These are phyloP conservation scores for Candida sp. DNA, from an alignment of 1,139 yeast genomes.

Conservation along the genomic window DNA sequence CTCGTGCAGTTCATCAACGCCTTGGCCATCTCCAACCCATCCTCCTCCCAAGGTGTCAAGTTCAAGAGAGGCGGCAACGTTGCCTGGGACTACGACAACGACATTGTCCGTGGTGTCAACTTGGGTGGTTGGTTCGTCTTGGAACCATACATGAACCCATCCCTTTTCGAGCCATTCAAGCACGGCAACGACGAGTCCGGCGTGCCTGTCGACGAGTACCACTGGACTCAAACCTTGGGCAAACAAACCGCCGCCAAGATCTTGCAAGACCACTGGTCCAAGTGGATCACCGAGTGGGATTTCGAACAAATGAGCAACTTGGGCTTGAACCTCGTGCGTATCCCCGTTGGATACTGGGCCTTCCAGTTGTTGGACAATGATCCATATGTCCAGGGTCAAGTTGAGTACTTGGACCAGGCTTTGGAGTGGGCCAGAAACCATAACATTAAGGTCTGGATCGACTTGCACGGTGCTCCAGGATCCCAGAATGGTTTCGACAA, in stretches of 20 bases:
- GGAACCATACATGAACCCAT: constrained; percentile 86
- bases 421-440: constrained; percentile 72
- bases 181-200: constrained; percentile 30
- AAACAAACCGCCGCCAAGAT: constrained; percentile 54
- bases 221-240: constrained; percentile 68
- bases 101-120: constrained; percentile 76
- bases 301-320: constrained; percentile 59
- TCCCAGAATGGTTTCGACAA: constrained; percentile 97
- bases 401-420: constrained; percentile 71
- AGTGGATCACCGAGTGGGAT: constrained; percentile 81
- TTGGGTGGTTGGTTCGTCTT: constrained; percentile 94
- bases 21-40: constrained; percentile 6
- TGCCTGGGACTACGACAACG: constrained; percentile 51
- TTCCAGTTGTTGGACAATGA: constrained; percentile 66
- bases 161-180: constrained; percentile 59
- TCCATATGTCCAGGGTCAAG: constrained; percentile 92
- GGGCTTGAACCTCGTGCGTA: constrained; percentile 87
- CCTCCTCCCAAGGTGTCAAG: neutral
- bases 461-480: constrained; percentile 97
- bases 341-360: constrained; percentile 98
- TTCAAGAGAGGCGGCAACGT: constrained; percentile 11
- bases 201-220: constrained; percentile 87
- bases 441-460: constrained; percentile 84
- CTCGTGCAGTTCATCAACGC: constrained; percentile 4
- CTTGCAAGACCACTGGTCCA: constrained; percentile 74